These are phyloP conservation scores for Lentinula guzmanii DNA, from an alignment of 768 basidiomycete genomes.

Conservation along the genomic window DNA sequence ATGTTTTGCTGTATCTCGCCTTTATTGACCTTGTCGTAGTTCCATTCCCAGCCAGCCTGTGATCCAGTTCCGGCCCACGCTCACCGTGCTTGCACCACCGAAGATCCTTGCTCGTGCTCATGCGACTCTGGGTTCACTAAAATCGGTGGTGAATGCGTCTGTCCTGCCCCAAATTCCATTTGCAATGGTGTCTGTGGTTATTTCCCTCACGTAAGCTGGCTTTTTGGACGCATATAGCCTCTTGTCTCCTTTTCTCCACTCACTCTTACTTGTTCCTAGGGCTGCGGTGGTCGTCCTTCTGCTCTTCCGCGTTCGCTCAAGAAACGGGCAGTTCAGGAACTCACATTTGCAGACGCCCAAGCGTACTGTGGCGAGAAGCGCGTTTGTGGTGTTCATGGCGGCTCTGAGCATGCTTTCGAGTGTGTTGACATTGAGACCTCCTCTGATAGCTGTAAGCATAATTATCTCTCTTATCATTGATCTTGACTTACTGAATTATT, in stretches of 20 bases:
- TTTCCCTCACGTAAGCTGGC: neutral
- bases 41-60: neutral
- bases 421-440: neutral
- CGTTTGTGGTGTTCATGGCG: constrained; percentile 3
- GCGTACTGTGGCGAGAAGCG: constrained; percentile 2
- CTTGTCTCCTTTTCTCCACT: neutral
- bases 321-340: neutral
- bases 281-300: neutral
- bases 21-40: neutral
- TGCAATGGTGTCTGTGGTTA: neutral
- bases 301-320: neutral
- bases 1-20: neutral
- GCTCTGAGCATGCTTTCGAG: neutral
- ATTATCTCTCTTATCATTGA: neutral
- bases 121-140: neutral
- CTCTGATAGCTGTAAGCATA: neutral
- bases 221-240: neutral
- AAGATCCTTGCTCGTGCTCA: neutral
- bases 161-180: neutral
- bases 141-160: neutral
- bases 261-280: neutral
- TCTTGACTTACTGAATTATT: neutral
- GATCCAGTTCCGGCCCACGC: neutral
- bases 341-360: constrained; percentile 1
- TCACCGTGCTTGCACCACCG: neutral